These are phyloP conservation scores for Beta macrorhiza DNA, from an alignment of 179 eudicot genomes.

Conservation along the genomic window DNA sequence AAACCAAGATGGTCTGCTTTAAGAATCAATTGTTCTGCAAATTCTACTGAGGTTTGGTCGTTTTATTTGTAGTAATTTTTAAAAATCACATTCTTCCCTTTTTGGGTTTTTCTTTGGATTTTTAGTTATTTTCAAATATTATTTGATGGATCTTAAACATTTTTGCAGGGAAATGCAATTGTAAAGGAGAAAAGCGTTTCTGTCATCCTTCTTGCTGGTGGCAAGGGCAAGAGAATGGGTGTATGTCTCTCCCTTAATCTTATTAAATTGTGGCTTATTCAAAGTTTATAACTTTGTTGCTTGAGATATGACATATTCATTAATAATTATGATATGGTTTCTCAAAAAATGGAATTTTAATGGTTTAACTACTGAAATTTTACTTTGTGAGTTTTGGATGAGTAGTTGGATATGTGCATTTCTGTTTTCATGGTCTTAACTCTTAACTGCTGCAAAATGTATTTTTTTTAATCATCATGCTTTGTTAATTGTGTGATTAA, in stretches of 20 bases:
- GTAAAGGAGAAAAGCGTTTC: slow-evolving; percentile 87
- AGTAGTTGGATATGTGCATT: too few relatives aligned
- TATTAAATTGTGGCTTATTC: neutral
- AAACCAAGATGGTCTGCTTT: slow-evolving; percentile 16
- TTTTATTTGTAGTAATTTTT: neutral
- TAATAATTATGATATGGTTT: neutral
- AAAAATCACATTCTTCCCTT: neutral
- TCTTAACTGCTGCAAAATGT: neutral
- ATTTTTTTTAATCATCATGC: neutral
- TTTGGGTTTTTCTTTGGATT: neutral
- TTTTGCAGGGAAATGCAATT: slow-evolving; percentile 44
- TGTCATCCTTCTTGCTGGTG: slow-evolving; percentile 93
- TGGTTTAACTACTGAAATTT: neutral
- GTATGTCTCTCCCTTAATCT: slow-evolving; percentile 41
- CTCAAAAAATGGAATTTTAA: neutral
- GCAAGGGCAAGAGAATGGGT: slow-evolving; percentile 93
- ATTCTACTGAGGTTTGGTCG: slow-evolving; percentile 25
- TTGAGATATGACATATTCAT: neutral
- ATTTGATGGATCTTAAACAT: slow-evolving; percentile 8
- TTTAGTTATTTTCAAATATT: neutral
- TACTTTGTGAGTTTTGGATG: neutral
- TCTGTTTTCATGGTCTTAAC: too few relatives aligned
- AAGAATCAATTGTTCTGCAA: slow-evolving; percentile 39
- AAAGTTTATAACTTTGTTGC: neutral
- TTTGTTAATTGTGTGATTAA: neutral